A percentile compares a stretch with the other conserved stretches of the same genome.
Evolutionary conservation across 2,329 filamentous ascomycete species (phyloP).

Genomic region (Fusarium verticillioides): DNA sequence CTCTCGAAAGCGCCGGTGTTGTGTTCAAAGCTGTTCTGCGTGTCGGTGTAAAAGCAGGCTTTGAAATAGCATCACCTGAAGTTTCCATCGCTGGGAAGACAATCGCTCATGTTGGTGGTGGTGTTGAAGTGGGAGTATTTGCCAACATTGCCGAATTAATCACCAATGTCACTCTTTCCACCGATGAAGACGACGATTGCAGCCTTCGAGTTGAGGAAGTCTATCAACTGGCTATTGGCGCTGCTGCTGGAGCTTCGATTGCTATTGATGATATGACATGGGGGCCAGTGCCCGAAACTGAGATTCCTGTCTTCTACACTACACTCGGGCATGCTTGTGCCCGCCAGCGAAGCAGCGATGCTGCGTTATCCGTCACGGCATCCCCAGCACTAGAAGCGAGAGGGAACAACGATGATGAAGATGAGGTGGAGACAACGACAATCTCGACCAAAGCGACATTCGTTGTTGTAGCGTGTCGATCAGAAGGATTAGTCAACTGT

Average conservation of each 20-base stretch:
- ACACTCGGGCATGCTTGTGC: slow-evolving; percentile 59
- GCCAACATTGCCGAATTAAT: not conserved
- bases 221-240: slow-evolving; percentile 65
- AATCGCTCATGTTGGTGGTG: not conserved
- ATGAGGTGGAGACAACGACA: slow-evolving; percentile 53
- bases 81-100: not conserved
- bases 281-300: slow-evolving; percentile 60
- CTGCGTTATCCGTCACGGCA: slow-evolving; percentile 37
- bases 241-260: slow-evolving; percentile 63
- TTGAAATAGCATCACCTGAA: not conserved
- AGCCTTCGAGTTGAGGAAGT: slow-evolving; percentile 47
- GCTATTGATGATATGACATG: slow-evolving; percentile 56
- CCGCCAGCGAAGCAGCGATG: slow-evolving; percentile 11
- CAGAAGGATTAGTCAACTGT: slow-evolving; percentile 58
- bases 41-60: not conserved
- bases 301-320: slow-evolving; percentile 64
- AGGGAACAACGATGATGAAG: slow-evolving; percentile 18
- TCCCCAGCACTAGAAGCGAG: slow-evolving; percentile 8
- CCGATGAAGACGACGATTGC: accelerated
- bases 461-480: slow-evolving; percentile 57
- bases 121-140: not conserved
- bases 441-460: slow-evolving; percentile 55
- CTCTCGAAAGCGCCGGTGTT: not conserved
- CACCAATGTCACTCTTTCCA: not conserved
- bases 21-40: not conserved